phyloP scores from a whole-genome alignment of 225 moss, liverwort and hornwort genomes.

The Pleurozium schreberi region DNA sequence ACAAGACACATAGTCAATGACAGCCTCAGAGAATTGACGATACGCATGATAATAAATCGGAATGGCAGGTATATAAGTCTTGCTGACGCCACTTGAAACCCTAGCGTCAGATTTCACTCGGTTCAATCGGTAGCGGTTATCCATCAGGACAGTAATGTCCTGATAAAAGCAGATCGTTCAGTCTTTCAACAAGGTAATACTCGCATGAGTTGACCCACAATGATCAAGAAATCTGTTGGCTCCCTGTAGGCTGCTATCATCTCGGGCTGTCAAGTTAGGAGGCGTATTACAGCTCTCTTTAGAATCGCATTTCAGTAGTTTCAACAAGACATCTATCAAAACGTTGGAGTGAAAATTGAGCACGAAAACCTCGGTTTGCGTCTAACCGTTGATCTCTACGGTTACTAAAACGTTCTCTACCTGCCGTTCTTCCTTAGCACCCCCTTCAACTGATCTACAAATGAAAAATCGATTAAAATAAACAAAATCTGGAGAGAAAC shows the following conservation, averaged over 20 bases:
- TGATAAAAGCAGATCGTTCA: background rate
- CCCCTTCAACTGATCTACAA: background rate
- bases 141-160: background rate
- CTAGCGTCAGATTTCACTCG: background rate
- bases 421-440: background rate
- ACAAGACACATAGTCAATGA: background rate
- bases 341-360: background rate
- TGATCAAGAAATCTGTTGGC: background rate
- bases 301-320: background rate
- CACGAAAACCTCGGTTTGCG: background rate
- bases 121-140: background rate
- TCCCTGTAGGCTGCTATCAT: background rate
- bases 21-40: background rate
- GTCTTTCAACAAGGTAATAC: background rate
- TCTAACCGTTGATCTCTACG: background rate
- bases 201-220: background rate
- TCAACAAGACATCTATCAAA: background rate
- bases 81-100: background rate
- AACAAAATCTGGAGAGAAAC: background rate
- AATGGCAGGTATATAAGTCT: background rate
- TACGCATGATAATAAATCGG: background rate
- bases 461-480: background rate
- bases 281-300: background rate
- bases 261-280: background rate
- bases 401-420: background rate